Evolutionary conservation across 2,329 filamentous ascomycete genomes (phyloP).

Genomic region (Niveomyces coronatus): DNA sequence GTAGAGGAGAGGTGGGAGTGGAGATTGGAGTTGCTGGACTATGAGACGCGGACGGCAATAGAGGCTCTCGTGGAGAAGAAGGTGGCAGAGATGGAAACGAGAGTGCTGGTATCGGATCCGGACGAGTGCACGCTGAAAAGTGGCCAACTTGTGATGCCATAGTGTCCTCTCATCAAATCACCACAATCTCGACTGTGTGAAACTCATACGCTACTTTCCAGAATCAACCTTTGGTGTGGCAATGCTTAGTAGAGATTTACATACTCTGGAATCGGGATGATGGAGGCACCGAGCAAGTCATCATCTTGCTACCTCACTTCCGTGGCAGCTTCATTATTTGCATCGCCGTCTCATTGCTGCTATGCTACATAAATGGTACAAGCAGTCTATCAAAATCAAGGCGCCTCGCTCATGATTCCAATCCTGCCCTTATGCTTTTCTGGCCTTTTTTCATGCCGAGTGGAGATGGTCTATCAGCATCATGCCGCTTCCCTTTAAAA

Average conservation of each 20-base stretch:
- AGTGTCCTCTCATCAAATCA: too few relatives aligned
- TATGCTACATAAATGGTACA: conserved; percentile 10
- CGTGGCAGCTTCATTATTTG: not conserved
- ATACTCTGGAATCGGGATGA: too few relatives aligned
- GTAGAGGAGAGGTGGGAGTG: not conserved
- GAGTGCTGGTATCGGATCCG: not conserved
- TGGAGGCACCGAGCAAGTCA: not conserved
- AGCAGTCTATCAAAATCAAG: conserved; percentile 8
- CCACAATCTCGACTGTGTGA: too few relatives aligned
- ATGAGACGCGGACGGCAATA: not conserved
- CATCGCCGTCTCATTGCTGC: conserved; percentile 3
- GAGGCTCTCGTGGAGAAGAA: not conserved
- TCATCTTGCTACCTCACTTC: not conserved
- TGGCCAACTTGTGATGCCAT: too few relatives aligned
- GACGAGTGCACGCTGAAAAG: not conserved
- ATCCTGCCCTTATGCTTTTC: conserved; percentile 11
- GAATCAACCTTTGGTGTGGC: too few relatives aligned
- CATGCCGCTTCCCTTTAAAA: not conserved
- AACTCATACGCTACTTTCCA: too few relatives aligned
- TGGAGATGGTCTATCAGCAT: conserved; percentile 38
- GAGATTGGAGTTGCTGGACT: conserved; percentile 1
- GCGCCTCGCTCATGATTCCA: conserved; percentile 7
- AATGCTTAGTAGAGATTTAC: too few relatives aligned
- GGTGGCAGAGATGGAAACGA: not conserved
- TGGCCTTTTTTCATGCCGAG: conserved; percentile 30